Percentiles rank a stretch among this genome's conserved stretches.
phyloP scores from a whole-genome alignment of 1,284 basidiomycete species.

The Apiotrichum porosum region DNA sequence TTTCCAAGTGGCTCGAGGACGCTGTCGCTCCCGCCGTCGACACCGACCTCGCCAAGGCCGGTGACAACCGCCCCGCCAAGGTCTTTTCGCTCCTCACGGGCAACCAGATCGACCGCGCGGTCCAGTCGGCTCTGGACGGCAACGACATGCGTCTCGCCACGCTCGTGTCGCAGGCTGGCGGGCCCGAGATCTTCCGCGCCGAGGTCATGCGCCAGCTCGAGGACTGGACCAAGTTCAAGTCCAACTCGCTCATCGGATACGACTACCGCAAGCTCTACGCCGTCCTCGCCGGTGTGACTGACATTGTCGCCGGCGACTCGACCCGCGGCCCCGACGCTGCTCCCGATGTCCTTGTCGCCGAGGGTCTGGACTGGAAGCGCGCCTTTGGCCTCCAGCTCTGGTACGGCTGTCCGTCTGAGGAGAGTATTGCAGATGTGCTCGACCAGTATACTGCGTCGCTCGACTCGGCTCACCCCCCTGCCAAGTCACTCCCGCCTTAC shows the following conservation, averaged over 20 bases:
- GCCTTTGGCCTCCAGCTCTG: conserved; percentile 87
- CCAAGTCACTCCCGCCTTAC: conserved; percentile 69
- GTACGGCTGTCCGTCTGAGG: conserved; percentile 74
- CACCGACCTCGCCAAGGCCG: conserved; percentile 59
- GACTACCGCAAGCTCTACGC: conserved; percentile 78
- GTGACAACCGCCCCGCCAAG: conserved; percentile 52
- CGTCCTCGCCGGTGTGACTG: conserved; percentile 73
- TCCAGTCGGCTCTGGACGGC: conserved; percentile 66
- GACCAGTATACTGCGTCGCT: conserved; percentile 60
- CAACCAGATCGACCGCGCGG: conserved; percentile 80
- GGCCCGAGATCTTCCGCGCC: conserved; percentile 68
- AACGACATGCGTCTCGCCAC: conserved; percentile 84
- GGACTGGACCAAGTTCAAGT: conserved; percentile 75
- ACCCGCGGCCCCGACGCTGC: conserved; percentile 57
- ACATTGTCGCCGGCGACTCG: conserved; percentile 58
- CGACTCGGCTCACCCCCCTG: conserved; percentile 44
- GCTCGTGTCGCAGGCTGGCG: conserved; percentile 82
- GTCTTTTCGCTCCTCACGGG: conserved; percentile 80
- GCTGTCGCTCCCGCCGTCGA: conserved; percentile 72
- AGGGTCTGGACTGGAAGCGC: conserved; percentile 89
- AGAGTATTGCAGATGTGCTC: conserved; percentile 66
- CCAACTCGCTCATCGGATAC: conserved; percentile 65
- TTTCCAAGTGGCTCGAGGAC: conserved; percentile 80
- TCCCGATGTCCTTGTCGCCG: conserved; percentile 65
- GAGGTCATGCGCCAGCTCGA: conserved; percentile 74